Evolutionary conservation across 1,139 yeast genomes (phyloP), one percentile per base, ranked within the genome.

Genomic region (Saccharomyces hybrid): DNA sequence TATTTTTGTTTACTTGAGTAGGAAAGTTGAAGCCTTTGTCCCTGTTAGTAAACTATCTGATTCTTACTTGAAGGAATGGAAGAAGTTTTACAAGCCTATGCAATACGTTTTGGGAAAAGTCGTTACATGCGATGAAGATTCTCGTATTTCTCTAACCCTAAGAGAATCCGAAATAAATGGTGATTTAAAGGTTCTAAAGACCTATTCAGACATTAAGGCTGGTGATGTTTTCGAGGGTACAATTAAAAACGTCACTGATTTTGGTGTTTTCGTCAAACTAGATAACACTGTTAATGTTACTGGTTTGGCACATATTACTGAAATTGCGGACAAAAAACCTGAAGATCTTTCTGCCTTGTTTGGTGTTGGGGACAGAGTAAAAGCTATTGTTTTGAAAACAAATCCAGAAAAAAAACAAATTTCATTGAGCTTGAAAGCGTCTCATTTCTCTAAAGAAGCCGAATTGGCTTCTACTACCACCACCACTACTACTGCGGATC

Each of bases 301-400:
- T 64, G 99, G 98, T 55, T 79, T 93, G 61, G 91, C 97, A 64
- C 98, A 93, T 69, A 84, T 79, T 58, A 79, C 93, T 42, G 86
- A 93, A 71, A 86, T 93, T 56, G 85, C 97, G 19, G 97, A 91
- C 62, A 75, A 75, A 52, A 73, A 79, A 51, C 78, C 88, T 32
- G 74, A 73, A 48, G 78, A 81, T 58, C 60, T 80, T 46, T 62
- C 73, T 23, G 75, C 82, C 19, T 77, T 91, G 58, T 90, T 91
- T 70, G 84, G 87, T 53, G 88, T 83, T 65, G 97, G 69, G 1
- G 71, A 75, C 55, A 81, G 80, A 58, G 86, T 80, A 70, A 75
- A 76, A 13, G 96, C 96, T 3, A 82, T 97, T 70, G 84, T 93
- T 11, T 66, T 87, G 49, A 89, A 76, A 49, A 77, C 85, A 49